Evolutionary conservation across 768 basidiomycete genomes (phyloP).

Genomic region (Leccinum aurantiacum): DNA sequence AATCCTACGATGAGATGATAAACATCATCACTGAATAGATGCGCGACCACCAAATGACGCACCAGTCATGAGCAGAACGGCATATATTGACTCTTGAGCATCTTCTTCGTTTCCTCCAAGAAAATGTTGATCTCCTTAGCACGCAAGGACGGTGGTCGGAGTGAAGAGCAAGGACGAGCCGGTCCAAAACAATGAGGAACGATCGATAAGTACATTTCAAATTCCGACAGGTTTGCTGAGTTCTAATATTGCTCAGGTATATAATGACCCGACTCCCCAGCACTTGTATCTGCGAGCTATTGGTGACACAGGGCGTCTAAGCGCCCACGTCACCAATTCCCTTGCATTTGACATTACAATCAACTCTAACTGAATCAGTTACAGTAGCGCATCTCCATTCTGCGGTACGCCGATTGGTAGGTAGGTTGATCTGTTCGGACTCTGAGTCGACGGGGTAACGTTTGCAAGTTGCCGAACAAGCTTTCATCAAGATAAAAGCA

Average conservation of each 20-base stretch:
- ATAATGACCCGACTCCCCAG: too few species aligned
- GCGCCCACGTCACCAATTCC: background rate
- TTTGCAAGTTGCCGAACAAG: background rate
- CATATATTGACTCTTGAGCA: conserved; percentile 86
- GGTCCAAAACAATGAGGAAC: conserved; percentile 66
- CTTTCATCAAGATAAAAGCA: background rate
- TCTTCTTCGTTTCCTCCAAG: conserved; percentile 65
- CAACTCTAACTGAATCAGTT: background rate
- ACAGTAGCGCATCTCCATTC: background rate
- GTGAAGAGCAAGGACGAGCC: conserved; percentile 68
- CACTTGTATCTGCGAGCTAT: background rate
- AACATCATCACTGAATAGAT: background rate
- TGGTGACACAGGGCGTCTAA: background rate
- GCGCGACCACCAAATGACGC: conserved; percentile 9
- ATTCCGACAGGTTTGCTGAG: too few species aligned
- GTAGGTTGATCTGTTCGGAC: background rate
- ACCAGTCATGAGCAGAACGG: conserved; percentile 77
- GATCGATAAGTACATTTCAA: too few species aligned
- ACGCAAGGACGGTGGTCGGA: too few species aligned
- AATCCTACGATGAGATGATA: conserved; percentile 44
- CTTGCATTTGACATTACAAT: background rate
- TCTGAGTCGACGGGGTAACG: background rate
- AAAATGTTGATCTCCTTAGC: conserved; percentile 71
- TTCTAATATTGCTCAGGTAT: too few species aligned
- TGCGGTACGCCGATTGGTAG: background rate